A percentile compares a stretch with the other conserved stretches of the same genome.
Conservation (phyloP, 441 rosid genomes). For the Macaranga tanarius region DNA sequence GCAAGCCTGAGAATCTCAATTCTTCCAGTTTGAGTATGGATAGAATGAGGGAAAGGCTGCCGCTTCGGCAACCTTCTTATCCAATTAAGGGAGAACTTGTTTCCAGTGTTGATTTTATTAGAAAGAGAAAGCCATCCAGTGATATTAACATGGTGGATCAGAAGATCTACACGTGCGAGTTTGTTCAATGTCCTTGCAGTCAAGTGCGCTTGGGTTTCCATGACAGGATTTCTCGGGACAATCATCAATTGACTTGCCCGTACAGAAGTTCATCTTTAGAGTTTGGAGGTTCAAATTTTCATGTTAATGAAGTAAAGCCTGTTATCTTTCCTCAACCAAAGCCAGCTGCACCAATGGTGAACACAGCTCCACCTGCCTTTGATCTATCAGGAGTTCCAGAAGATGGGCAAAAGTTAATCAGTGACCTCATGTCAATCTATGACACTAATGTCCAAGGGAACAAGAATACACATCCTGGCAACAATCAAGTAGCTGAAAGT, state of each 20-base stretch:
- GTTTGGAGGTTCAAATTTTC: constrained; percentile 52
- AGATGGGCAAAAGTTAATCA: constrained; percentile 79
- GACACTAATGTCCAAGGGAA: constrained; percentile 52
- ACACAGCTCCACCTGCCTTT: constrained; percentile 38
- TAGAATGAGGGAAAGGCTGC: constrained; percentile 35
- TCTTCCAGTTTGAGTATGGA: constrained; percentile 42
- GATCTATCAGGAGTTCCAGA: constrained; percentile 79
- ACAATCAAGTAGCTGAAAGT: constrained; percentile 37
- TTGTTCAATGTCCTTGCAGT: constrained; percentile 62
- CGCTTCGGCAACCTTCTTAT: constrained; percentile 35
- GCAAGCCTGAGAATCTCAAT: constrained; percentile 46
- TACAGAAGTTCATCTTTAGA: constrained; percentile 40
- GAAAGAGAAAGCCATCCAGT: constrained; percentile 64
- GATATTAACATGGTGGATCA: constrained; percentile 55
- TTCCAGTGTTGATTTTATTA: constrained; percentile 34
- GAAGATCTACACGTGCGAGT: constrained; percentile 69
- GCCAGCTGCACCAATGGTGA: constrained; percentile 32
- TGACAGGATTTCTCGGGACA: constrained; percentile 73
- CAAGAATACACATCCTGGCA: constrained; percentile 31
- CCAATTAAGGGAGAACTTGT: constrained; percentile 51
- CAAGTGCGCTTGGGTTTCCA: constrained; percentile 57
- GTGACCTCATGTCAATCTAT: constrained; percentile 72
- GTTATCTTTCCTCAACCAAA: constrained; percentile 48
- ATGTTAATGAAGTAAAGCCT: constrained; percentile 61
- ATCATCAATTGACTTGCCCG: constrained; percentile 74